Base-by-base conservation (phyloP, 2,329 filamentous ascomycete species). In the Aspergillus sp. region DNA sequence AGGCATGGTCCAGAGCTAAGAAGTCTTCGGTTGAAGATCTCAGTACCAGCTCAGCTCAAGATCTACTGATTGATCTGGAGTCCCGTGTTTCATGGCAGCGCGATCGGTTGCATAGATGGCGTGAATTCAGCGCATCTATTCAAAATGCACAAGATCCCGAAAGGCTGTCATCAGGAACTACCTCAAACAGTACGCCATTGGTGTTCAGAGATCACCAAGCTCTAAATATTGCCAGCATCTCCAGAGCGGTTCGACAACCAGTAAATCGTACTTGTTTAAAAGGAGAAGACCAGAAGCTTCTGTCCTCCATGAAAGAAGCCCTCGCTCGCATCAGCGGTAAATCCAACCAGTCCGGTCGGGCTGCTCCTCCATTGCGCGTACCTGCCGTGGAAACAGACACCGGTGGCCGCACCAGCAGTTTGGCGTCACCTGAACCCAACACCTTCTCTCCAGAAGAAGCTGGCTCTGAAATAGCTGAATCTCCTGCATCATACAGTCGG, bases 101-200 rank as follows among this genome's bases (percentile, higher is more conserved):
- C 42, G 75, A 77, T 36, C 79, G 89, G 33, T 64, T 95, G 27
- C 74, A 79, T 41, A 82, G 77, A 61, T 95, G 89, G 90, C 77
- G 85, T 53, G 73, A 72, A n/a, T 88, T 89, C 48, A 73, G 78
- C 48, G 67, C 72, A 33, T 56, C 60, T 28, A 28, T 11, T 32
- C n/a, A 2, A 37, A 38, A 27, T 37, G 28, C 7, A 39, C 39
- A 26, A 35, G 37, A 33, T 38, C 37, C 2, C 37, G 42, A 2
- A 34, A 40, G 9, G 2, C 8, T 13, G 19, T 19, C 19, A 19
- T 19, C 19, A 19, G 19, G 19, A 11, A 35, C 11, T 32, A 26
- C 35, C 11, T 28, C 47, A 5, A 55, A 54, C 7, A 45, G 46
- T 7, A 34, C 48, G n/a, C 47, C 48, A 10, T 37, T 67, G 12